Base-by-base conservation (phyloP, 768 basidiomycete genomes). In the Candolleomyces eurysporus region DNA sequence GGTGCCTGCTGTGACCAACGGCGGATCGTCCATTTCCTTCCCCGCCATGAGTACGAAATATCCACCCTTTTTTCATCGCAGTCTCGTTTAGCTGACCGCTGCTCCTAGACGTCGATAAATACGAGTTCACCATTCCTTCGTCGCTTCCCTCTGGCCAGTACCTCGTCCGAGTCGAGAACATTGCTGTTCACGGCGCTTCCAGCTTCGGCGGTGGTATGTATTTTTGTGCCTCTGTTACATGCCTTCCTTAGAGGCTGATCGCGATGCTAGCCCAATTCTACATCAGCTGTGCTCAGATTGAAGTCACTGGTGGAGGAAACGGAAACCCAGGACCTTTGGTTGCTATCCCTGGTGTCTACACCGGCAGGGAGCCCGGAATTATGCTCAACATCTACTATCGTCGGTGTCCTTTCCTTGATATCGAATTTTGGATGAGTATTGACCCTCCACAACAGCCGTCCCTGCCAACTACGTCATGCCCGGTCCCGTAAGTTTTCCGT, bases 1-100 rank as follows among this genome's bases (percentile, higher is more conserved):
- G 68, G 74, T 80, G 51, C 60, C 72, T 9, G 77, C 78, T 2
- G 71, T 75, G 22, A 78, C 78, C 13, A 65, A 78, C 65, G 77
- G 76, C 32, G 76, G 78, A 32, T 65, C 51, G 10, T 71, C 72
- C 17, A 79, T 79, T 62, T 67, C 68, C n/a, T 80, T 72, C 67
- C 80, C 78, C 43, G 73, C 74, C 32, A 64, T 72, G 57, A 71
- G 76, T 75, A 56, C 21, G 66, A 64, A 64, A 22, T 19, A 45
- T 31, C 26, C 36, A n/a, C 8, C 16, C 43, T 51, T 43, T 13
- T 58, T 39, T 19, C 46, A 59, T 22, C 31, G 14, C 14, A 39
- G 52, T 42, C 40, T 43, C 16, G 19, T 9, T 9, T 19, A 7
- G n/a, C 6, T 30, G 14, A 14, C 31, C 40, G 2, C 17, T n/a